A percentile compares a stretch with the other conserved stretches of the same genome.
These are phyloP conservation scores for Rhododendron vialii DNA, from an alignment of 148 eudicot genomes.

Conservation along the genomic window DNA sequence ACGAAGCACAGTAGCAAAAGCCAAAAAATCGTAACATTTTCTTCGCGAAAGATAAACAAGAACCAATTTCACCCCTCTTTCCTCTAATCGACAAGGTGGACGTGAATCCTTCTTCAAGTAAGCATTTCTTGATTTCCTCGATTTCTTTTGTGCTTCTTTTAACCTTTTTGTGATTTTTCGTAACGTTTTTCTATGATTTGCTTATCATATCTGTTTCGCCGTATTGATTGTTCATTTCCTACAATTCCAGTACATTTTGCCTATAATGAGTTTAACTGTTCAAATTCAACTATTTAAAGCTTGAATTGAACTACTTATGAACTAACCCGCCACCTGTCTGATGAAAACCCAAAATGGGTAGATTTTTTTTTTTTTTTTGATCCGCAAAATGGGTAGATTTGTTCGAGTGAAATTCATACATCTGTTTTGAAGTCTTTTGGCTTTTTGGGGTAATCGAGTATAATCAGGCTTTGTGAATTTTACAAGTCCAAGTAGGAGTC, in stretches of 20 bases:
- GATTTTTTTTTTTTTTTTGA: no score
- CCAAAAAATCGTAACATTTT: neutral
- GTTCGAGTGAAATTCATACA: neutral
- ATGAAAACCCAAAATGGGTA: neutral
- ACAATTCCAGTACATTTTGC: neutral
- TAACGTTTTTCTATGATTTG: neutral
- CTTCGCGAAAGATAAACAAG: neutral
- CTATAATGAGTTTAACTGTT: neutral
- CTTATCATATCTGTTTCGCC: neutral
- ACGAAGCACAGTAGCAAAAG: neutral
- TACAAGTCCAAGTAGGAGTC: neutral
- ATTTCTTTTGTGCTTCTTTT: neutral
- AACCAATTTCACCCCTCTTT: neutral
- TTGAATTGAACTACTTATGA: neutral
- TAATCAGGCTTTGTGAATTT: neutral
- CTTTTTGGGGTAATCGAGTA: neutral
- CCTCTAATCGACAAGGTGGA: neutral
- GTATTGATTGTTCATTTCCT: neutral
- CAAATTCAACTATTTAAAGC: neutral
- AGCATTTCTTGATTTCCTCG: neutral
- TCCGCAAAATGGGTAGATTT: neutral
- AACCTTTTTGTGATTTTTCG: neutral
- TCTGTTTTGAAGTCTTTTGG: neutral
- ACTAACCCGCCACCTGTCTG: neutral
- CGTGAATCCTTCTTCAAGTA: neutral